Evolutionary conservation across 2,329 filamentous ascomycete genomes (phyloP).

Genomic region (Colletotrichum zoysiae): DNA sequence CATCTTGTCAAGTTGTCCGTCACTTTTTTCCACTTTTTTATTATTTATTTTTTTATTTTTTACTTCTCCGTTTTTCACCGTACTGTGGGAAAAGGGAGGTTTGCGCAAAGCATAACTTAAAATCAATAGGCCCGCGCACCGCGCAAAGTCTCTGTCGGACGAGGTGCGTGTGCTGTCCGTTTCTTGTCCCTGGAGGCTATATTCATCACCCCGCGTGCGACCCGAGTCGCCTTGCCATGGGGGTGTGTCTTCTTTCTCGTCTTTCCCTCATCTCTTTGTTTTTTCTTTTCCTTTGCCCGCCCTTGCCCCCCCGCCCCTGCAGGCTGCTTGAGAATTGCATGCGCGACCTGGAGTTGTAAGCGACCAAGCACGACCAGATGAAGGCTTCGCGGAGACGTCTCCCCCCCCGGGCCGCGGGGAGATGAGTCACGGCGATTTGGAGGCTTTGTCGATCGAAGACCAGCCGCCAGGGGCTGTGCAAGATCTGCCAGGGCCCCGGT

Average conservation of each 20-base stretch:
- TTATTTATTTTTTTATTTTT: no score
- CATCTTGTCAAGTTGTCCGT: neutral
- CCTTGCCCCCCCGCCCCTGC: no score
- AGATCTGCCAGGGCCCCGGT: neutral
- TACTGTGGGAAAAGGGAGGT: neutral
- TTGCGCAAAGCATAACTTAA: neutral
- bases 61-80: neutral
- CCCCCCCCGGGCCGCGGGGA: neutral
- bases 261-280: neutral
- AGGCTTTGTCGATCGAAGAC: neutral
- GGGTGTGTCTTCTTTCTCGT: neutral
- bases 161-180: neutral
- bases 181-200: neutral
- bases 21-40: neutral
- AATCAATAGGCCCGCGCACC: neutral
- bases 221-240: neutral
- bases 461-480: neutral
- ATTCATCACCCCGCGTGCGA: no score
- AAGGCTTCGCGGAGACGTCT: neutral
- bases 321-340: neutral
- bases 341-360: neutral
- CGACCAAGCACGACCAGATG: neutral
- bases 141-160: neutral
- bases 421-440: neutral
- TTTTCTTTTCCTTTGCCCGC: neutral